Base-by-base conservation (phyloP, 768 basidiomycete species). In the Rhodosporidiobolus odoratus region DNA sequence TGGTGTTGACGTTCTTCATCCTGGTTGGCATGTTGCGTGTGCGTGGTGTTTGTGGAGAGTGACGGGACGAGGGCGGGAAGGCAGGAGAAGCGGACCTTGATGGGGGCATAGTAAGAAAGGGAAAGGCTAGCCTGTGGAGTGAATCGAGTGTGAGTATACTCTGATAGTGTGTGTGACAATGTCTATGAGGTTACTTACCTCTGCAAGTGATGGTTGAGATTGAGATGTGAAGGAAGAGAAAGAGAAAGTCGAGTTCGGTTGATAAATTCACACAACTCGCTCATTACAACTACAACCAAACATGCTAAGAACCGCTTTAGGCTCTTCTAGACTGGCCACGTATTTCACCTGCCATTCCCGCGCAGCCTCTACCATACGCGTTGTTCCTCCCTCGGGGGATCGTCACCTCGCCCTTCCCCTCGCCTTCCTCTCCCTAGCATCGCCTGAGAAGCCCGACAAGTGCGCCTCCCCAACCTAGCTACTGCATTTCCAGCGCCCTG, bases 331-430 rank as follows among this genome's bases (percentile, higher is more conserved):
- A 38, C 9, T 9, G 5, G 13, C 17, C 17, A 2, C 15, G 19
- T 16, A n/a, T 25, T 4, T 25, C 10, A 6, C 60, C 13, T 6
- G 9, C 4, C 41, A 0, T 0, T 38, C 59, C 3, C 59, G 67
- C 17, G 7, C 6, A 15, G 25, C 66, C 4, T 71, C 69, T 4
- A 62, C 64, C 32, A 34, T 66, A 0, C 53, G 64, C 37, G 45
- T 47, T 50, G 54, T 66, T 19, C 25, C 32, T 10, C 21, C 65
- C 13, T 32, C 50, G 5, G 43, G 32, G 1, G 10, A 30, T 5
- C 65, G 68, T 3, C 54, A 66, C 3, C 68, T 74, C 30, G 73
- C 73, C 5, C 62, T 67, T 2, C 72, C 72, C 21, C 62, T 74
- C 58, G 69, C 65, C 38, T 70, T 69, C 53, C 50, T 74, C 17